Evolutionary conservation across 2,329 filamentous ascomycete species (phyloP).

Genomic region (Apiospora rasikravindrae): DNA sequence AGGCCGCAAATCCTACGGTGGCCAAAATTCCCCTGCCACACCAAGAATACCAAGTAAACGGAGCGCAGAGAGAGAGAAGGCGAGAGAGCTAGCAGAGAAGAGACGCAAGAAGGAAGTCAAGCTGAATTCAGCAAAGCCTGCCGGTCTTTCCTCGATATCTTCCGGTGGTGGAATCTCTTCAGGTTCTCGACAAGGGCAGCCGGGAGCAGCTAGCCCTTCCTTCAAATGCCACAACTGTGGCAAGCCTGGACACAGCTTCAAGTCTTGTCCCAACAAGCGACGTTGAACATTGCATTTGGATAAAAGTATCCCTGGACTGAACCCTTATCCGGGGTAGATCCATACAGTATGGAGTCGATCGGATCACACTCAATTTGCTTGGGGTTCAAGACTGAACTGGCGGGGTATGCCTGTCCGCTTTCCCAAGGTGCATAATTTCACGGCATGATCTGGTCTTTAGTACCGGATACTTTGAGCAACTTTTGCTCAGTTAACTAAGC

Average conservation of each 20-base stretch:
- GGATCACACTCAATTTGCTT: not conserved
- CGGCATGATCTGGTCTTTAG: not conserved
- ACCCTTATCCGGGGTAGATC: not conserved
- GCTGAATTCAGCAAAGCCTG: constrained; percentile 55
- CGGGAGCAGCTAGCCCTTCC: not conserved
- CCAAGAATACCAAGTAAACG: constrained; percentile 49
- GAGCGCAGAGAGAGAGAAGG: constrained; percentile 53
- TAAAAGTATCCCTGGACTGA: not conserved
- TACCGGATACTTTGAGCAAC: not conserved
- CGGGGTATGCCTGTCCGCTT: not conserved
- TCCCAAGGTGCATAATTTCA: not conserved
- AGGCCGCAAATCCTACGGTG: constrained; percentile 42
- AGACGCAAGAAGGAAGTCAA: constrained; percentile 71
- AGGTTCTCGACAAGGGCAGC: constrained; percentile 15
- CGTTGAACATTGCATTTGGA: not conserved
- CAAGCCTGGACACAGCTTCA: constrained; percentile 20
- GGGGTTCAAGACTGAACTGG: not conserved
- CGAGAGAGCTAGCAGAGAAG: constrained; percentile 59
- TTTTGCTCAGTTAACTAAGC: not conserved
- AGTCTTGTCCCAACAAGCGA: constrained; percentile 19
- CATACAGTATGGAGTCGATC: not conserved
- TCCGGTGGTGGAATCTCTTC: constrained; percentile 43
- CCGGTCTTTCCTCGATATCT: constrained; percentile 62
- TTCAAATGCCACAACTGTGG: constrained; percentile 24
- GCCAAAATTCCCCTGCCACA: constrained; percentile 39